These are phyloP conservation scores for Aspergillus puulaauensis DNA, from an alignment of 2,329 filamentous ascomycete species.

Conservation along the genomic window DNA sequence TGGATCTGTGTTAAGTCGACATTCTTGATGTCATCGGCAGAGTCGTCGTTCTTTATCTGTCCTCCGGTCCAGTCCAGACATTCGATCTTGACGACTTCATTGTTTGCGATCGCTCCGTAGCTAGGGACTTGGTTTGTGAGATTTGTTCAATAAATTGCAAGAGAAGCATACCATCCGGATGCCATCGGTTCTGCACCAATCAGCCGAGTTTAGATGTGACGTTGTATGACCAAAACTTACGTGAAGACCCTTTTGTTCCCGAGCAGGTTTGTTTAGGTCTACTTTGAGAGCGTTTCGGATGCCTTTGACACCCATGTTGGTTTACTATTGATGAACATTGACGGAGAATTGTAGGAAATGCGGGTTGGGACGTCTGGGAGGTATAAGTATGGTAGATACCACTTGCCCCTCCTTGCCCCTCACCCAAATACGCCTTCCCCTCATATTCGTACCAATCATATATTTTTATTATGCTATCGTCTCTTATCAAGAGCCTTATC, in stretches of 20 bases:
- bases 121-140: constrained; percentile 62
- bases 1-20: constrained; percentile 83
- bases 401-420: neutral
- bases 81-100: constrained; percentile 90
- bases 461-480: neutral
- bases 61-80: constrained; percentile 79
- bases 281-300: constrained; percentile 74
- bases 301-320: constrained; percentile 37
- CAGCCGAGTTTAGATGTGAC: constrained; percentile 3
- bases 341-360: neutral
- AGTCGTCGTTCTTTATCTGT: constrained; percentile 86
- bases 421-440: neutral
- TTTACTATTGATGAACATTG: constrained; percentile 7
- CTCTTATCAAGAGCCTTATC: constrained; percentile 1
- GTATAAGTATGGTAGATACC: neutral
- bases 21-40: constrained; percentile 81
- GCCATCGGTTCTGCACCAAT: constrained; percentile 74
- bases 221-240: constrained; percentile 47
- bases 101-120: constrained; percentile 70
- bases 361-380: neutral
- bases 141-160: neutral
- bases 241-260: constrained; percentile 68
- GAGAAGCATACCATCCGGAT: constrained; percentile 72
- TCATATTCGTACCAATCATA: neutral
- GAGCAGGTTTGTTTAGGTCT: constrained; percentile 68